Evolutionary conservation across 768 basidiomycete species (phyloP).

Genomic region (Ramaria rubella): DNA sequence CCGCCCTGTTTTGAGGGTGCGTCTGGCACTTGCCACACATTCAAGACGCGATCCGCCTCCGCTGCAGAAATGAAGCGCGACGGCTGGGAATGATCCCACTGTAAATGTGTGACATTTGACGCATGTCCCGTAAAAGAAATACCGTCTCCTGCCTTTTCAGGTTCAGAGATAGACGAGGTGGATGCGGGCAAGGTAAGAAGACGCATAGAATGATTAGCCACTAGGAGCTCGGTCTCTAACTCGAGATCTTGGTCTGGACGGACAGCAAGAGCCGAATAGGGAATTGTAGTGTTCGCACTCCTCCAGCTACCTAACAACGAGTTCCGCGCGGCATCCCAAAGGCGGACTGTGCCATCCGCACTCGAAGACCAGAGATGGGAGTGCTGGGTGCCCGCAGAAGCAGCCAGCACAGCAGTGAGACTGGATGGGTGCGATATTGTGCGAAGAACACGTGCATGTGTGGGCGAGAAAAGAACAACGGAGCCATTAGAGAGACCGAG

Average conservation of each 20-base stretch:
- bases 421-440: constrained; percentile 52
- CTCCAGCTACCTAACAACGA: constrained; percentile 46
- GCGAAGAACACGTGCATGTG: constrained; percentile 47
- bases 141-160: constrained; percentile 39
- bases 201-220: constrained; percentile 54
- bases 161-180: constrained; percentile 14
- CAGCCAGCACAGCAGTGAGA: constrained; percentile 44
- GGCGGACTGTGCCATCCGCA: constrained; percentile 48
- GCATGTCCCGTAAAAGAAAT: constrained; percentile 62
- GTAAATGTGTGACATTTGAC: constrained; percentile 43
- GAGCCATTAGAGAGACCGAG: constrained; percentile 58
- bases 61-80: constrained; percentile 54
- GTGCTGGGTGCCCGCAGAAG: constrained; percentile 29
- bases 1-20: constrained; percentile 36
- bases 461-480: constrained; percentile 55
- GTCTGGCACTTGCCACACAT: constrained; percentile 51
- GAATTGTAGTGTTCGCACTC: constrained; percentile 49
- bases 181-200: constrained; percentile 34
- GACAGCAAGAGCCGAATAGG: constrained; percentile 46
- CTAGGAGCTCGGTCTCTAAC: constrained; percentile 39
- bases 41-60: constrained; percentile 54
- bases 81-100: constrained; percentile 43
- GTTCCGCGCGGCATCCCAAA: constrained; percentile 51
- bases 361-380: constrained; percentile 49
- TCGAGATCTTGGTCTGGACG: constrained; percentile 29